Base-by-base conservation (phyloP, 2,329 filamentous ascomycete genomes). In the Trichoderma hamatum region DNA sequence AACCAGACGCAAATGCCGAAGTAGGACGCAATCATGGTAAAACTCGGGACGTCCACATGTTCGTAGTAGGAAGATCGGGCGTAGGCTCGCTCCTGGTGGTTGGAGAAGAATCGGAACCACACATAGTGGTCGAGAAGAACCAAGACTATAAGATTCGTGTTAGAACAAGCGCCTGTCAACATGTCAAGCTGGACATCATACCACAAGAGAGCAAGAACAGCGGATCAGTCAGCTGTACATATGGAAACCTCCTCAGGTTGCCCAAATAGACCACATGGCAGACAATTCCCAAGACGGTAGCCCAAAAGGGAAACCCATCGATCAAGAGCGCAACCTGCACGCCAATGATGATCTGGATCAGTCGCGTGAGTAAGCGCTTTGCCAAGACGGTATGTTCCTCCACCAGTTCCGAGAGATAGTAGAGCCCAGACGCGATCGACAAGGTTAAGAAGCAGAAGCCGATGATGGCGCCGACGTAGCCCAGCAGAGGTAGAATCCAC, bases 1-100 rank as follows among this genome's bases (percentile, higher is more conserved):
- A 99, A 85, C 96, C 96, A 99, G 0, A 99, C 94, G 75, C 94
- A 97, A 2, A 99, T 84, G 0, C 96, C 96, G 77, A 99, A 99
- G 81, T 96, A 99, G 0, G 93, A 95, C 0, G 96, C 94, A 55
- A 98, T 96, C 82, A 98, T 93, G 21, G 93, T 94, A 79, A 99
- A 99, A 46, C 88, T 90, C 0, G 96, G 96, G 55, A 93, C 78
- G 64, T 88, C 81, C 67, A 84, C 82, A 69, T 84, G 83, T 72
- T 92, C 88, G 77, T 91, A 90, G 77, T 87, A 85, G 66, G 88
- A 86, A 3, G 85, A 83, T 75, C 86, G 84, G 68, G 85, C 81
- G 80, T 90, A 88, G 3, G 88, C 83, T 66, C 80, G 81, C 59
- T 86, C 80, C 72, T 90, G 86, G 67, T 86, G 84, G 67, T 84